Evolutionary conservation across 2,329 filamentous ascomycete genomes (phyloP), one percentile per base, ranked within the genome.

Genomic region (Aspergillus niger): DNA sequence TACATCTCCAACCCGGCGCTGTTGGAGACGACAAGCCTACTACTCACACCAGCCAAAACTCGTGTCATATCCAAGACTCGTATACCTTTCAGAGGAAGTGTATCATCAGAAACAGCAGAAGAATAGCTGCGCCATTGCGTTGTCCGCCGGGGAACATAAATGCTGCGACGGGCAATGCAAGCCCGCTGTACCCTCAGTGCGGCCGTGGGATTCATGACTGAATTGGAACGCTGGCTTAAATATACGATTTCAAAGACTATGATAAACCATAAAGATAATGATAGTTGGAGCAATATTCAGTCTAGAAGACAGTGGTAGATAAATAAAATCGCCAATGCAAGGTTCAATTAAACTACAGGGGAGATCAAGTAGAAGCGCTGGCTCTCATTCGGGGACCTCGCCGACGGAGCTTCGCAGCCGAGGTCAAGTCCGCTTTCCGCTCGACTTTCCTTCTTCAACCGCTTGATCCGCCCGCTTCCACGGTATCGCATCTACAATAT

Each of bases 1-100:
- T 17, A 51, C 7, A 32, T 47, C 13, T 8, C 32, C 32, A 36
- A 49, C 13, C 6, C 6, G 5, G 11, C 32, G 32, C 7, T 39
- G 13, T 47, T 28, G 38, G 10, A 22, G 26, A 11, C 15, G 44
- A 22, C 10, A 2, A 24, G 6, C 32, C 32, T 36, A 24, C 11
- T 13, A 83, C 89, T 79, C 82, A 97, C 94, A 59, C 95, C 95
- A 64, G 95, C 95, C 65, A 99, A 80, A 1, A 99, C 95, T 79
- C 95, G 86, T 3, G 94, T 98, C 92, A 99, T 96, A 75, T 99
- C 95, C 63, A 99, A 83, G 13, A 98, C 93, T 58, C 91, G 88
- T 68, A 95, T 89, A 1, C 95, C 95, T 38, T 91, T 86, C 68
- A 99, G 83, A 22, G 95, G 94, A 32, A 90, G 76, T 15, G 81